Evolutionary conservation across 1,139 yeast genomes (phyloP), one percentile per base, ranked within the genome.

Genomic region (Taphrina wiesneri): DNA sequence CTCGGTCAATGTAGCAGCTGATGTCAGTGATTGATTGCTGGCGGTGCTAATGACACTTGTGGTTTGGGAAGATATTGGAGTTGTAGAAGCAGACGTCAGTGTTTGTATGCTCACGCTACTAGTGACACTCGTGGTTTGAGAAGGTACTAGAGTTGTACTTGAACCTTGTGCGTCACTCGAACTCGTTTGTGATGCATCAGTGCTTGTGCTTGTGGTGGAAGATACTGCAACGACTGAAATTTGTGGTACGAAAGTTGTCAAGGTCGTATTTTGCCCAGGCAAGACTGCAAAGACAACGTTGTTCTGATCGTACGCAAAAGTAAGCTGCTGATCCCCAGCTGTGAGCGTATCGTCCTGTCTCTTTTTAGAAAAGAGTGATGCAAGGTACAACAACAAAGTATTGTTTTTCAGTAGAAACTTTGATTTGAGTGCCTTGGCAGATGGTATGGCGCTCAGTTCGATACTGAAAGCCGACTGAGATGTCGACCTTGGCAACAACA

Each of bases 181-280:
- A 17, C n/a, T 15, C 28, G 51, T 6, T 6, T 2, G 13, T 39
- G 43, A 15, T 19, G 43, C n/a, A 11, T 6, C 9, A 30, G 34
- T 30, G 43, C 19, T 39, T 30, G 45, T 7, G 9, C 39, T 9
- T 7, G 11, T 30, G 2, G 45, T 21, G 3, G 56, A 32, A 15
- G 54, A 26, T 39, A 11, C 19, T 13, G 21, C 2, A 5, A 54
- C 59, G 19, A 23, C 32, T 23, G 15, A 11, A 11, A 54, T 49
- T n/a, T 36, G 17, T 15, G 59, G 59, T 19, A 23, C 15, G 49
- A 54, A 21, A 23, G 34, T 25, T n/a, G 59, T 54, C 49, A 54
- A 6, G 9, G 59, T 39, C 5, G 59, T 39, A 23, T 54, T 54
- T 23, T 36, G 49, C 2, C 47, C 47, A n/a, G 47, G 28, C 15